Evolutionary conservation across 176 grass and related monocot species (phyloP).

Genomic region (Chrysopogon serrulatus): DNA sequence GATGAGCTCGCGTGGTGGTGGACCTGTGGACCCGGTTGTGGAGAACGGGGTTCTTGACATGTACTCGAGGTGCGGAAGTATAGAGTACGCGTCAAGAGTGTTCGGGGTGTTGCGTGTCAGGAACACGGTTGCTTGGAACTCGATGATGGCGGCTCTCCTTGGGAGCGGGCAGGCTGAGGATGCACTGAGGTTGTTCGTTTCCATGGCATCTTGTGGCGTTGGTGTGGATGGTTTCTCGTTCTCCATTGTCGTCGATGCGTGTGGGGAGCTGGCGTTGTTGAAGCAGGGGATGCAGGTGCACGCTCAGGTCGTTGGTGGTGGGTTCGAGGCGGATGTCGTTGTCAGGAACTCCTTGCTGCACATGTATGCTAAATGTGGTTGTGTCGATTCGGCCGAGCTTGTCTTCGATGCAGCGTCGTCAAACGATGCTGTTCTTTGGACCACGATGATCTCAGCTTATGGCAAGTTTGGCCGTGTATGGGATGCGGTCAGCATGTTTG

Average conservation of each 20-base stretch:
- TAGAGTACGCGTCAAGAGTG: constrained; percentile 15
- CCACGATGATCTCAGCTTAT: constrained; percentile 56
- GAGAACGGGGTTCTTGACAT: constrained; percentile 57
- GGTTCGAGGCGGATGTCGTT: constrained; percentile 34
- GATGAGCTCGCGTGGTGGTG: constrained; percentile 5
- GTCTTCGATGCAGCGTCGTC: constrained; percentile 17
- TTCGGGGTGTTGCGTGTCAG: constrained; percentile 34
- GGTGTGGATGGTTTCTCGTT: constrained; percentile 42
- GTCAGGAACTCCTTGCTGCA: constrained; percentile 53
- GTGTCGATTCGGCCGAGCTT: constrained; percentile 38
- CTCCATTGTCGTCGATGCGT: constrained; percentile 41
- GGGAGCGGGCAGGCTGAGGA: constrained; percentile 43
- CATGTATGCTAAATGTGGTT: constrained; percentile 67
- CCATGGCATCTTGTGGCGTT: constrained; percentile 29
- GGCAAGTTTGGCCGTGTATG: constrained; percentile 36
- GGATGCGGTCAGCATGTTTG: constrained; percentile 41
- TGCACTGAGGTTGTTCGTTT: constrained; percentile 26
- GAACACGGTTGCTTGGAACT: constrained; percentile 48
- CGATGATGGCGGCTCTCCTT: constrained; percentile 49
- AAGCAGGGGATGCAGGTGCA: constrained; percentile 52
- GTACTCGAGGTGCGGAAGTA: constrained; percentile 34
- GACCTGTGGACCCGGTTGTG: constrained; percentile 26
- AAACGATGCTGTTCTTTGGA: constrained; percentile 46
- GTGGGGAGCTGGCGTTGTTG: constrained; percentile 33
- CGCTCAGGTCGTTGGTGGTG: constrained; percentile 10